phyloP scores from a whole-genome alignment of 768 basidiomycete species.

The Hericium erinaceus region DNA sequence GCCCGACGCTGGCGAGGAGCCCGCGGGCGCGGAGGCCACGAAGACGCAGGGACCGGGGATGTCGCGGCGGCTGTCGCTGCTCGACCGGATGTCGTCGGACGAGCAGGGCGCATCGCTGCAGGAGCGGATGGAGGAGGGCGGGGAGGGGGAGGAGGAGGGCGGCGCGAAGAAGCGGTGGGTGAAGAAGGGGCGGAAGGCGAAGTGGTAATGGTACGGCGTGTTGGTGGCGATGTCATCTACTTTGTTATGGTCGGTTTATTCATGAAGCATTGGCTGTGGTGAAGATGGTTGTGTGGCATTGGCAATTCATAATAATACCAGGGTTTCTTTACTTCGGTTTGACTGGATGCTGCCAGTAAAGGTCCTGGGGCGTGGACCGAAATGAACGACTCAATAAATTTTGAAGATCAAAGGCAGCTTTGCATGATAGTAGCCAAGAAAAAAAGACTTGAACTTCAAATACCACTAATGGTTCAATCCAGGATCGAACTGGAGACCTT shows the following conservation, averaged over 20 bases:
- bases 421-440: too few relatives aligned
- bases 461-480: conserved; percentile 16
- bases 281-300: too few relatives aligned
- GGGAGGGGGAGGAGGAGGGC: background rate
- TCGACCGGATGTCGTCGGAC: background rate
- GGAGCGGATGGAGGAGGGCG: background rate
- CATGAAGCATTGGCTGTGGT: too few relatives aligned
- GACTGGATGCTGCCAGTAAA: background rate
- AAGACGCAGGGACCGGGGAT: background rate
- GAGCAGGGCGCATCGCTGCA: background rate
- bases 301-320: too few relatives aligned
- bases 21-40: background rate
- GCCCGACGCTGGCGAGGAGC: background rate
- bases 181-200: background rate
- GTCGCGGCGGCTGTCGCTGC: background rate
- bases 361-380: background rate
- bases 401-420: too few relatives aligned
- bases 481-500: conserved; percentile 19
- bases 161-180: background rate
- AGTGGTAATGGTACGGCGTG: background rate
- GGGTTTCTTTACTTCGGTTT: too few relatives aligned
- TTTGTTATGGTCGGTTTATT: too few relatives aligned
- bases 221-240: background rate
- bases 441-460: too few relatives aligned
- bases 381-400: too few relatives aligned